Evolutionary conservation across 2,329 filamentous ascomycete species (phyloP).

Genomic region (Microthyrium microscopicum): DNA sequence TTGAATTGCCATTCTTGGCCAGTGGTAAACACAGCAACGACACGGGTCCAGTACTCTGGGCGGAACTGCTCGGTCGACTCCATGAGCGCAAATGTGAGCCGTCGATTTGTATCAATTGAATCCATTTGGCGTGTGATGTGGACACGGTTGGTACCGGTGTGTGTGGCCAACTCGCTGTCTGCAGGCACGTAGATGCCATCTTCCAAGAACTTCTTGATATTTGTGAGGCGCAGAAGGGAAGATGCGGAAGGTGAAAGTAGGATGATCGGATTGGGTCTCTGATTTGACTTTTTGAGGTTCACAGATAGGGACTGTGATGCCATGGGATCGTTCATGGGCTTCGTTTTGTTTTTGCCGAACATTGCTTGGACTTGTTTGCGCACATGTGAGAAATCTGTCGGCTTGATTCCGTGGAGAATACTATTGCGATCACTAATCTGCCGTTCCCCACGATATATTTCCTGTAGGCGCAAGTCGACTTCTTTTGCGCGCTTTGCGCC

Average conservation of each 20-base stretch:
- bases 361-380: conserved; percentile 55
- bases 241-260: conserved; percentile 92
- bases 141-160: conserved; percentile 55
- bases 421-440: conserved; percentile 88
- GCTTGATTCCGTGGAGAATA: conserved; percentile 70
- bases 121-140: conserved; percentile 68
- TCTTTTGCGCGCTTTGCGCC: conserved; percentile 29
- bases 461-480: conserved; percentile 64
- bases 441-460: conserved; percentile 83
- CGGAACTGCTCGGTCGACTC: conserved; percentile 91
- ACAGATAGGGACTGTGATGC: no score
- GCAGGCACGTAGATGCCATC: conserved; percentile 66
- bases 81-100: conserved; percentile 87
- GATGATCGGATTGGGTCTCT: conserved; percentile 69
- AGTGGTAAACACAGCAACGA: conserved; percentile 94
- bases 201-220: conserved; percentile 88
- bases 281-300: conserved; percentile 25
- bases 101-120: conserved; percentile 48
- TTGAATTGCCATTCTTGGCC: conserved; percentile 98
- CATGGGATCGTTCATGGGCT: not conserved
- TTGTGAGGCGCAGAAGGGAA: conserved; percentile 84
- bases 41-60: conserved; percentile 89
- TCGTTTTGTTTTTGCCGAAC: conserved; percentile 15
- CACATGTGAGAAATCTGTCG: conserved; percentile 61
- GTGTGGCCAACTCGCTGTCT: conserved; percentile 43